Evolutionary conservation across 140 eudicot species (phyloP).

Genomic region (Cichorium intybus): DNA sequence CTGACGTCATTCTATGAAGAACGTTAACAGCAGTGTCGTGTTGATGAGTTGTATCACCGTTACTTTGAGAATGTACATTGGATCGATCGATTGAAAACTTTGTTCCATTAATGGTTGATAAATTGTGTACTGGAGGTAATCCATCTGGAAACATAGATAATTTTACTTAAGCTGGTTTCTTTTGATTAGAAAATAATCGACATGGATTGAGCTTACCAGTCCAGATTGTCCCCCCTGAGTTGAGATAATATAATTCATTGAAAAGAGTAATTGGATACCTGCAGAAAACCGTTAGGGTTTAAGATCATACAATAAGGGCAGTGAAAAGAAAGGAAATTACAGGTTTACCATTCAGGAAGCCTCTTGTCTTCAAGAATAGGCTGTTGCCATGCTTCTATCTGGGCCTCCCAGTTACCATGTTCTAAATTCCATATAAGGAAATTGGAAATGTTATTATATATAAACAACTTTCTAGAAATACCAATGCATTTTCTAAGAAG

Average conservation of each 20-base stretch:
- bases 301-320: background rate
- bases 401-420: slow-evolving; percentile 78
- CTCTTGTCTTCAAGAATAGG: slow-evolving; percentile 89
- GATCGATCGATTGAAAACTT: slow-evolving; percentile 59
- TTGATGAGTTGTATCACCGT: slow-evolving; percentile 28
- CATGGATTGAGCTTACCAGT: slow-evolving; percentile 49
- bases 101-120: slow-evolving; percentile 47
- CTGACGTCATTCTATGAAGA: slow-evolving; percentile 71
- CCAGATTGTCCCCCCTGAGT: slow-evolving; percentile 95
- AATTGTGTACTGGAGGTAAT: slow-evolving; percentile 63
- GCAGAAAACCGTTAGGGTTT: slow-evolving; percentile 34
- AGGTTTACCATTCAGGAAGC: slow-evolving; percentile 81
- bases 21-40: slow-evolving; percentile 63
- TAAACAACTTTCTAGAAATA: slow-evolving; percentile 3
- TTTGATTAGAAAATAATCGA: background rate
- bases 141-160: slow-evolving; percentile 55
- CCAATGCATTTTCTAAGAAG: background rate
- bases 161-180: slow-evolving; percentile 1
- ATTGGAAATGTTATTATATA: background rate
- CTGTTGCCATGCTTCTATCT: slow-evolving; percentile 91
- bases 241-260: slow-evolving; percentile 92
- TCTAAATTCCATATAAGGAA: slow-evolving; percentile 40
- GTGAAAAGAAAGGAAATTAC: slow-evolving; percentile 9
- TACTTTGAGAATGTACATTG: slow-evolving; percentile 6
- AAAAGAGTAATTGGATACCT: slow-evolving; percentile 91